Evolutionary conservation across 768 basidiomycete species (phyloP).

Genomic region (Phylloporus sp.): DNA sequence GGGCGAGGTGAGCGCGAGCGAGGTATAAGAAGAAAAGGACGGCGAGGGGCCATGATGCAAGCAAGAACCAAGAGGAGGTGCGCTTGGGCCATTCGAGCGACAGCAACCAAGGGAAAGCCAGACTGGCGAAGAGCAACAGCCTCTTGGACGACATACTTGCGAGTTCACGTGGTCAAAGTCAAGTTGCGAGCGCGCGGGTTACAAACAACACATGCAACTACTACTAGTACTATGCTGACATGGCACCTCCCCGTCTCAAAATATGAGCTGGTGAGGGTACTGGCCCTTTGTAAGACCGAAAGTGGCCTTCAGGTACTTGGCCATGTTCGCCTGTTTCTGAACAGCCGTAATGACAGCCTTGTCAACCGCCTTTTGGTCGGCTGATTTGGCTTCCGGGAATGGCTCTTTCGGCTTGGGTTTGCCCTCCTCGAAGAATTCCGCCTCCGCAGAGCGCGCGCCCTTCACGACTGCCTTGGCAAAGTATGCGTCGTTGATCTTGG

Average conservation of each 20-base stretch:
- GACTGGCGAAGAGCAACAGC: constrained; percentile 12
- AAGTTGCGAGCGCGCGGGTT: constrained; percentile 11
- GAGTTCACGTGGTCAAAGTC: neutral
- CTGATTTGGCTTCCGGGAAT: constrained; percentile 80
- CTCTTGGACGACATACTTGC: too few relatives aligned
- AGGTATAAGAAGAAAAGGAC: constrained; percentile 51
- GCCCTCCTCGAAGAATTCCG: constrained; percentile 94
- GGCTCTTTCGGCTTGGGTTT: constrained; percentile 86
- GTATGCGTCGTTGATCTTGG: constrained; percentile 91
- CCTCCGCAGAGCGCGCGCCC: constrained; percentile 77
- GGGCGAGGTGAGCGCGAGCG: constrained; percentile 61
- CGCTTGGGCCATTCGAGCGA: constrained; percentile 20
- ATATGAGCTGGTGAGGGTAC: constrained; percentile 90
- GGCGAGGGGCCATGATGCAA: constrained; percentile 48
- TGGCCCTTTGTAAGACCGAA: constrained; percentile 97
- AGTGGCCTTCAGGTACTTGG: constrained; percentile 87
- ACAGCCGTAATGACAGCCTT: constrained; percentile 72
- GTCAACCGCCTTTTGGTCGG: constrained; percentile 89
- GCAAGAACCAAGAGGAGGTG: constrained; percentile 34
- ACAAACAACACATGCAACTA: too few relatives aligned
- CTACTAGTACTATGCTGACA: too few relatives aligned
- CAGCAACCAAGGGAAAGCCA: constrained; percentile 10
- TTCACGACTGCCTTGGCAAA: constrained; percentile 78
- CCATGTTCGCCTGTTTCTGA: constrained; percentile 86
- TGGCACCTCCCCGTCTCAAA: too few relatives aligned